Percentiles rank a stretch among this genome's conserved stretches.
phyloP scores from a whole-genome alignment of 2,329 filamentous ascomycete species.

The Fusarium hainanense region DNA sequence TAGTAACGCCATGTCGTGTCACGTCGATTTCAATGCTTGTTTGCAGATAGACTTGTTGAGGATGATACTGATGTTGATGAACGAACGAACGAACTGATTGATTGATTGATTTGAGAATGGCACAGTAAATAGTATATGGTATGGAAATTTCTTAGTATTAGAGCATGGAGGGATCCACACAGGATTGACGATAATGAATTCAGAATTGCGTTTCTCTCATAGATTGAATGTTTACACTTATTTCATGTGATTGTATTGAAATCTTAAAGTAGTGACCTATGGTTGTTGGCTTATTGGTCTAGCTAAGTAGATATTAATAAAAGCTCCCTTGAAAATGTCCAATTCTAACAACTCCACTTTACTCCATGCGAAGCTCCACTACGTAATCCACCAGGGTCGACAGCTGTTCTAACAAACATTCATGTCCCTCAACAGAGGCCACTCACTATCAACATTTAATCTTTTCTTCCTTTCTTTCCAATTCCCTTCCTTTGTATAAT shows the following conservation, averaged over 20 bases:
- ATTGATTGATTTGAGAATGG: constrained; percentile 28
- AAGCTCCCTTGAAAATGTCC: constrained; percentile 16
- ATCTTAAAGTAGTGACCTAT: not conserved
- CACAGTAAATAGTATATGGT: constrained; percentile 17
- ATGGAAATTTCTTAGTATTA: constrained; percentile 20
- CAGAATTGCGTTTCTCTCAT: constrained; percentile 9
- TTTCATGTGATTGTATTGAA: not conserved
- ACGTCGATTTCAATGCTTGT: constrained; percentile 40
- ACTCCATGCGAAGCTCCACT: constrained; percentile 36
- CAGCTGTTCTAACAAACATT: constrained; percentile 25
- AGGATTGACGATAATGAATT: constrained; percentile 31
- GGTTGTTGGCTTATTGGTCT: constrained; percentile 17
- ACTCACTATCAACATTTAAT: constrained; percentile 27
- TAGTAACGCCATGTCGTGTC: constrained; percentile 27
- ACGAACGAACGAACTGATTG: constrained; percentile 35
- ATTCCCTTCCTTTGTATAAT: constrained; percentile 23
- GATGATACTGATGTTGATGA: constrained; percentile 41
- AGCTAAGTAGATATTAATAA: not conserved
- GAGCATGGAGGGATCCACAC: constrained; percentile 26
- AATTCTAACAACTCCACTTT: constrained; percentile 27
- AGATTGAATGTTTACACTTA: not conserved
- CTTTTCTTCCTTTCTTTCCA: constrained; percentile 1
- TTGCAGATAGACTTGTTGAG: constrained; percentile 44
- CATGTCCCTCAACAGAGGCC: constrained; percentile 36
- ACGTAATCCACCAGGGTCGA: constrained; percentile 36